Evolutionary conservation across 1,284 basidiomycete species (phyloP).

Genomic region (Fistulinella cinereoalba): DNA sequence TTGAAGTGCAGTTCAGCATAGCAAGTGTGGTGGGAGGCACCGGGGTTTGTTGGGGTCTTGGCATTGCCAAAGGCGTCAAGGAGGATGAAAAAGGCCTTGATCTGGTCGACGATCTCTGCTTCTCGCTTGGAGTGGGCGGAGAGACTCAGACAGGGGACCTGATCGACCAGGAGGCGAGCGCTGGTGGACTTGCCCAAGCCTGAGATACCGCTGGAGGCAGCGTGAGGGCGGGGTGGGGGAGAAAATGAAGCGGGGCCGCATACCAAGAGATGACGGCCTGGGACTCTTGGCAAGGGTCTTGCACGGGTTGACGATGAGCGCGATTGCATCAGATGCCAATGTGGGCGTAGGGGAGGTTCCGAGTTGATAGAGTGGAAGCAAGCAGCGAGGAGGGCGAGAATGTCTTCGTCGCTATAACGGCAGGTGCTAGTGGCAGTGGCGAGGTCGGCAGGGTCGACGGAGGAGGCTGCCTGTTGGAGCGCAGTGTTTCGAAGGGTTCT

Average conservation of each 20-base stretch:
- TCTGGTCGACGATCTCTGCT: conserved; percentile 70
- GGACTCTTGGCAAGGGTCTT: conserved; percentile 79
- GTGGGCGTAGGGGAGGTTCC: too few species aligned
- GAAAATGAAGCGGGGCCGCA: conserved; percentile 31
- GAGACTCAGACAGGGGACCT: conserved; percentile 80
- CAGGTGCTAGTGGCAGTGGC: too few species aligned
- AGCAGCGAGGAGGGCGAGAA: too few species aligned
- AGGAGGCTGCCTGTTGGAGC: too few species aligned
- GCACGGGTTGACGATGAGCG: conserved; percentile 85
- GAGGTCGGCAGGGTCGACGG: too few species aligned
- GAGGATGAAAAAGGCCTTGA: conserved; percentile 72
- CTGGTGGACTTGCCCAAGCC: conserved; percentile 86
- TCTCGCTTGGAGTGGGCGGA: conserved; percentile 80
- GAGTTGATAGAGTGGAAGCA: too few species aligned
- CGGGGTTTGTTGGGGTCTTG: conserved; percentile 84
- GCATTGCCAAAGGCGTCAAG: conserved; percentile 91
- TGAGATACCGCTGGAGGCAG: conserved; percentile 70
- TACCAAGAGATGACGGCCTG: conserved; percentile 82
- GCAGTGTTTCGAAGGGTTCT: too few species aligned
- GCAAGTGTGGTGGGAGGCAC: conserved; percentile 85
- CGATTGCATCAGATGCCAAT: too few species aligned
- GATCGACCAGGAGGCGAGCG: conserved; percentile 72
- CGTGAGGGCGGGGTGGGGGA: conserved; percentile 14
- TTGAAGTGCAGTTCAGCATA: conserved; percentile 92
- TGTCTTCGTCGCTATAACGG: too few species aligned